Base-by-base conservation (phyloP, 352 stramenopile species). In the Globisporangium megalacanthum region DNA sequence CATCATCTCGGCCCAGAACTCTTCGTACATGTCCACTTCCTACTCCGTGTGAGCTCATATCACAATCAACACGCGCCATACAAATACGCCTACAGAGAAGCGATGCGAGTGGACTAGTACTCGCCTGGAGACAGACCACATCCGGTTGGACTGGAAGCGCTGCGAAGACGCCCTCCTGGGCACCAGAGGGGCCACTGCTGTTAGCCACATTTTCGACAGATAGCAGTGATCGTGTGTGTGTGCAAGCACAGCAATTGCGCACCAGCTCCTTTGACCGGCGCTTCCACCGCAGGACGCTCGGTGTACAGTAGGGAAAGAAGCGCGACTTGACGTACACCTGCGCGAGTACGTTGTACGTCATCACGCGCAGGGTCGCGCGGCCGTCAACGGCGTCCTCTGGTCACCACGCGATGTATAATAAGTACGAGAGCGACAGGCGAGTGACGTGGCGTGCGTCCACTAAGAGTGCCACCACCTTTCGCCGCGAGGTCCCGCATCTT, bases 331-430 rank as follows among this genome's bases (percentile, higher is more conserved):
- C 72, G 61, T 92, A 94, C 64, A 71, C 85, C 59, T 94, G 84
- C 35, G 84, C 84, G 35, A 94, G 66, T 49, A 92, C 84, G 53
- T 94, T 94, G 68, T 92, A 94, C 61, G 82, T 92, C 83, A 94
- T 92, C n/a, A 94, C 77, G 2, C 65, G 52, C 57, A 91, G 66
- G 49, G 65, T 72, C n/a, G 77, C 71, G 35, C 50, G 56, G 6
- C 39, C 54, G 33, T 39, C 62, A 4, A 19, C 46, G 54, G 54
- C 31, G 15, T 35, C 35, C 0, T 17, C 35, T 61, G 33, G 6
- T 29, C 25, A 29, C 4, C 25, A 29, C 25, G 4, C 1, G 25
- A 29, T 29, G 25, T 29, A 29, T 29, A 29, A 29, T 29, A 29
- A 29, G 25, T 29, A 39, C 10, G 35, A 39, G 35, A 39, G 9